Conservation (phyloP, 2,329 filamentous ascomycete species). For the Exserohilum turcica region DNA sequence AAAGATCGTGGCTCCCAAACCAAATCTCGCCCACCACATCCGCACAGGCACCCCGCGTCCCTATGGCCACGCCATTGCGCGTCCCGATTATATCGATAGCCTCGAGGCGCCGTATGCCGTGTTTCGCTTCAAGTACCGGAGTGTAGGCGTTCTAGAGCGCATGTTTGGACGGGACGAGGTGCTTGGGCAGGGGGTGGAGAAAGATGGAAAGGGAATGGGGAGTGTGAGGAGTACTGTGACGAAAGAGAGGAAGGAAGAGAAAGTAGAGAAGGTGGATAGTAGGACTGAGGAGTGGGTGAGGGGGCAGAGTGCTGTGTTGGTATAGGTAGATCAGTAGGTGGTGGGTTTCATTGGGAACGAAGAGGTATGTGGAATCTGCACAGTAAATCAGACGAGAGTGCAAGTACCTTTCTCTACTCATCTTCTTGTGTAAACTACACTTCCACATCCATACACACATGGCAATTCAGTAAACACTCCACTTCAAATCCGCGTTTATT, state of each 20-base stretch:
- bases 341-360: too few species aligned
- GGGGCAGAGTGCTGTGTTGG: not conserved
- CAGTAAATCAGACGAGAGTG: too few species aligned
- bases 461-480: too few species aligned
- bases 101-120: conserved; percentile 50
- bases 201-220: not conserved
- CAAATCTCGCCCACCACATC: conserved; percentile 40
- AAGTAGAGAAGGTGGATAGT: conserved; percentile 14
- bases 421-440: too few species aligned
- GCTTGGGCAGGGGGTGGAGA: not conserved
- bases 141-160: conserved; percentile 36
- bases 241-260: not conserved
- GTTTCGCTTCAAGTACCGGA: conserved; percentile 57
- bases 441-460: too few species aligned
- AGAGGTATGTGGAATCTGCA: too few species aligned
- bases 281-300: conserved; percentile 31
- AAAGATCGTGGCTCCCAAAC: conserved; percentile 15
- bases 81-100: conserved; percentile 51
- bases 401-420: too few species aligned
- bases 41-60: conserved; percentile 41
- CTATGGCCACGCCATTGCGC: conserved; percentile 46
- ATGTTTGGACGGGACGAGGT: conserved; percentile 37
- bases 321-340: too few species aligned
- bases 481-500: too few species aligned
- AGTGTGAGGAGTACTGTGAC: not conserved